Evolutionary conservation across 139 green algal species (phyloP).

Genomic region (Micractinium sp.): DNA sequence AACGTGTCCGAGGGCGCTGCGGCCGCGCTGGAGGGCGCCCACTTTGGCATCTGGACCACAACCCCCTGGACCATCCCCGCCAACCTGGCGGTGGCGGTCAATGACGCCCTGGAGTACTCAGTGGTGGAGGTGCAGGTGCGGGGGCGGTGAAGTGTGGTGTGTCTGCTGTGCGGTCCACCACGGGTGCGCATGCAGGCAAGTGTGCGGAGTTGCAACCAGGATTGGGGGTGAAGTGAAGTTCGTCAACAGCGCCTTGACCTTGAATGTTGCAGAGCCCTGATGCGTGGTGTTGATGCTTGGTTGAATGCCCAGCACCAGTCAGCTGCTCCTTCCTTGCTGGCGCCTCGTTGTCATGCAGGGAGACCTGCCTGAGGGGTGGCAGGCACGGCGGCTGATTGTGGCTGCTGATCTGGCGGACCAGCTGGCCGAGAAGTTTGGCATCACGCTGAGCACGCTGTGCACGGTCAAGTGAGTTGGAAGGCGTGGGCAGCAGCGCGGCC

Average conservation of each 20-base stretch:
- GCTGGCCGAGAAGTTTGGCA: conserved; percentile 77
- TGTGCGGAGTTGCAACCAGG: no score
- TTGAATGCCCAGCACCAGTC: no score
- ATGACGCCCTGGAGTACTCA: conserved; percentile 90
- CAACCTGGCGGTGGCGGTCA: conserved; percentile 97
- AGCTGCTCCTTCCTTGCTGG: no score
- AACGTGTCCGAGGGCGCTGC: conserved; percentile 10
- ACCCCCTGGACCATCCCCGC: conserved; percentile 99
- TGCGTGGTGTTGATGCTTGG: no score
- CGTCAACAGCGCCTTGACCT: no score
- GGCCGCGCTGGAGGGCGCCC: conserved; percentile 40
- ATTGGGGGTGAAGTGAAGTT: no score
- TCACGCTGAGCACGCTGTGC: conserved; percentile 56
- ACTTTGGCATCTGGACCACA: conserved; percentile 98
- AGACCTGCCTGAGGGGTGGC: conserved; percentile 47
- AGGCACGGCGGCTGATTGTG: conserved; percentile 70
- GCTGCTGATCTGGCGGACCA: conserved; percentile 77
- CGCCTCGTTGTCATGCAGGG: background rate
- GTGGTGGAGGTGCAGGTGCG: conserved; percentile 70
- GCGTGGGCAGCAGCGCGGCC: conserved; percentile 35
- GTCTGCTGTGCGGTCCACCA: no score
- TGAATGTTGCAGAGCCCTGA: no score
- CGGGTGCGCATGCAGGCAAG: no score
- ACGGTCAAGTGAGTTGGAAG: conserved; percentile 53
- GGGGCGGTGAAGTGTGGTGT: no score